Base-by-base conservation (phyloP, 495 filamentous ascomycete genomes). In the Xylaria castorea region DNA sequence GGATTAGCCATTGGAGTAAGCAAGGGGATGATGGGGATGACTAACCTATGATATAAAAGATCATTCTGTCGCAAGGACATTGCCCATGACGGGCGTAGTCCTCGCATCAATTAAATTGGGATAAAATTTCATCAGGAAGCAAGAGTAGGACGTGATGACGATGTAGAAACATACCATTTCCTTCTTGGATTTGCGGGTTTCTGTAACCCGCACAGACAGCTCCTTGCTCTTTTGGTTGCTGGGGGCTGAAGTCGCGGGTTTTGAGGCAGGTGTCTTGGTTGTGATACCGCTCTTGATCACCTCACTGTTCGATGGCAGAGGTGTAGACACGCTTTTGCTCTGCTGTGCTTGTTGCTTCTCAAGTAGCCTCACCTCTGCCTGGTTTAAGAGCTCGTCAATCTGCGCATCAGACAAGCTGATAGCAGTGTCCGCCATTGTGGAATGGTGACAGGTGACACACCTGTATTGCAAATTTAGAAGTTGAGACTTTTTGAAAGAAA, bases 61-160 rank as follows among this genome's bases (percentile, higher is more conserved):
- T 94, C 89, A 94, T 93, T 93, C 83, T 84, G 79, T 76, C 87
- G 89, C 89, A 90, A 90, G 87, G 83, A 71, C 84, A 86, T 86
- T 81, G 80, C 87, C 90, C 92, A 94, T 90, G 83, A 95, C 92
- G 92, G 89, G 88, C 86, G 74, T 74, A 78, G 77, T 83, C 77
- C 80, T 77, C 75, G 70, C 76, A 78, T 78, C 74, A 78, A 81
- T 82, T 80, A 81, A 82, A 72, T 84, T 84, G 84, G 83, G 79
- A 80, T 79, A 75, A 78, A 75, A 76, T 75, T 79, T 84, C 83
- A 82, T 86, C 84, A 85, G 82, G 34, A 53, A 80, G 70, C 70
- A 72, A 32, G 30, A 57, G 20, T 38, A 27, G 36, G 30, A 50
- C 5, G 12, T 12, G 14, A n/a, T 36, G 51, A 67, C 38, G 8